Conservation (phyloP, 2,329 filamentous ascomycete species). For the Pseudogymnoascus sp. region DNA sequence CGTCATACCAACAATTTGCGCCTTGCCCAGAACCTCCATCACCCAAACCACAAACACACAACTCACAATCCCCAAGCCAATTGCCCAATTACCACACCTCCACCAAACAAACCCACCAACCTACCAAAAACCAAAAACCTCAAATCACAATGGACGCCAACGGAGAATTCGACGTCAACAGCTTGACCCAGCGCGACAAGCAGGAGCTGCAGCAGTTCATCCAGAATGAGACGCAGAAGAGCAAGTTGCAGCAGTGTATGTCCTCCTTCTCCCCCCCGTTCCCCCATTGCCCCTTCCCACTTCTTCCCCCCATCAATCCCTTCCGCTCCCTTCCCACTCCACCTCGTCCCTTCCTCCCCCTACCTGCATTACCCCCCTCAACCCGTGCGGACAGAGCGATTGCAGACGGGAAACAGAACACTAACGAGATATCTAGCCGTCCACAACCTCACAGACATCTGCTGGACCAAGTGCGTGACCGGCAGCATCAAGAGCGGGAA, state of each 20-base stretch:
- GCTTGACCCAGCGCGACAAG: slow-evolving; percentile 76
- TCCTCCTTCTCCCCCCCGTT: slow-evolving; percentile 11
- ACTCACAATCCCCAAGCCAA: neutral
- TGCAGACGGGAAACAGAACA: neutral
- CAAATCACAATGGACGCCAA: slow-evolving; percentile 6
- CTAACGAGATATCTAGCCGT: slow-evolving; percentile 53
- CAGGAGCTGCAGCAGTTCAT: slow-evolving; percentile 82
- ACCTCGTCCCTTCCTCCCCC: neutral
- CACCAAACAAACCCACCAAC: slow-evolving; percentile 24
- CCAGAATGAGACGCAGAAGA: slow-evolving; percentile 75
- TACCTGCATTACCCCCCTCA: neutral
- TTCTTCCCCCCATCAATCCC: no score
- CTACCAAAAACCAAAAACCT: slow-evolving; percentile 17
- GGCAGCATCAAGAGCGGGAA: slow-evolving; percentile 60
- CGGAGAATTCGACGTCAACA: slow-evolving; percentile 53
- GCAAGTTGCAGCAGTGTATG: slow-evolving; percentile 49
- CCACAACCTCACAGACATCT: slow-evolving; percentile 64
- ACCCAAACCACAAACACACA: neutral
- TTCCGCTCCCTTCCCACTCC: neutral
- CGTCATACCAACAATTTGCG: neutral
- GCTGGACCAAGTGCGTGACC: slow-evolving; percentile 92
- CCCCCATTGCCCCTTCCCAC: neutral
- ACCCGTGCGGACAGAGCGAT: no score
- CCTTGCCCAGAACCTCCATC: neutral
- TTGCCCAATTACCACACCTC: no score